Conservation (phyloP, 228 moss, liverwort and hornwort genomes). For the Sphagnum magellanicum region DNA sequence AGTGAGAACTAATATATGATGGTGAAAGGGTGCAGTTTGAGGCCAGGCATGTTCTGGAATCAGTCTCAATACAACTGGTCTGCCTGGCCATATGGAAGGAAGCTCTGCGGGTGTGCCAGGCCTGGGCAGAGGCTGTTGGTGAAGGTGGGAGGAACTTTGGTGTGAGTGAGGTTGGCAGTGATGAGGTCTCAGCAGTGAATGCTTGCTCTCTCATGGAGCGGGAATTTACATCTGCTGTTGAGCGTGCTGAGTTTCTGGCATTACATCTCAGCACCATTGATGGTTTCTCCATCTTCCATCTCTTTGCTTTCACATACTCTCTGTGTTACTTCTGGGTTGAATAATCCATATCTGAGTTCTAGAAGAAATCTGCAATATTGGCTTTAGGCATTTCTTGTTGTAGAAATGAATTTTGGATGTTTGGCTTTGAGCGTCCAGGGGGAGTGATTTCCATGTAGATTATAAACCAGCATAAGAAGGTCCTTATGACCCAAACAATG, state of each 20-base stretch:
- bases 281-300: conserved; percentile 32
- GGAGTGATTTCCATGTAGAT: too few relatives aligned
- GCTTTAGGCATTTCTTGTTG: too few relatives aligned
- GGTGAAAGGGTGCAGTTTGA: conserved; percentile 49
- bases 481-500: background rate
- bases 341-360: too few relatives aligned
- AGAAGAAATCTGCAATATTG: too few relatives aligned
- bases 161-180: conserved; percentile 39
- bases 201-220: conserved; percentile 81
- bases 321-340: too few relatives aligned
- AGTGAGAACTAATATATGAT: background rate
- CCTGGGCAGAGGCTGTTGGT: conserved; percentile 71
- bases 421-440: too few relatives aligned
- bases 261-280: conserved; percentile 50
- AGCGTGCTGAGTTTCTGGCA: conserved; percentile 83
- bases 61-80: conserved; percentile 85
- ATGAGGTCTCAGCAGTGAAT: conserved; percentile 64
- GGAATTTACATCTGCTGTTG: conserved; percentile 89
- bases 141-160: conserved; percentile 32
- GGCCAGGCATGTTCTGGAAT: conserved; percentile 67
- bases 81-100: conserved; percentile 96
- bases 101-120: conserved; percentile 80
- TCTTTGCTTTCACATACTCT: too few relatives aligned
- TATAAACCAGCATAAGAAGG: too few relatives aligned
- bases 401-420: too few relatives aligned